phyloP scores from a whole-genome alignment of 768 basidiomycete species.

The Mycena latifolia region DNA sequence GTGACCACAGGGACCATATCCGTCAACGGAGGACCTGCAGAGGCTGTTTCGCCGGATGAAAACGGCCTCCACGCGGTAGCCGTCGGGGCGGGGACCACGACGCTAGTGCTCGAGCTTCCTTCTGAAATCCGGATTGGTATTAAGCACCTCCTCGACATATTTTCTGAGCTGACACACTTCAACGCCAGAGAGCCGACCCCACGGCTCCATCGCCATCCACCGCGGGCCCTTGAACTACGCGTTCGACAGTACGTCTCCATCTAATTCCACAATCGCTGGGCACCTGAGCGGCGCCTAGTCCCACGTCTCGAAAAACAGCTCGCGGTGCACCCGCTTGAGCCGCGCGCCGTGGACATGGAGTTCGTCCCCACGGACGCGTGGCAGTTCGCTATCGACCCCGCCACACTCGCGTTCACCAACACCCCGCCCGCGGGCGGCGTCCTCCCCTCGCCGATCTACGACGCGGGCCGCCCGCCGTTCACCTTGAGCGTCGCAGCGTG shows the following conservation, averaged over 20 bases:
- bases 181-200: constrained; percentile 59
- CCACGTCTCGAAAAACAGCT: constrained; percentile 54
- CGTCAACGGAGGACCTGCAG: constrained; percentile 48
- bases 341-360: constrained; percentile 62
- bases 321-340: constrained; percentile 55
- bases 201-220: constrained; percentile 65
- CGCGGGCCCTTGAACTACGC: constrained; percentile 69
- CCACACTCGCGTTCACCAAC: constrained; percentile 53
- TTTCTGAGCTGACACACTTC: not conserved
- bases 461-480: constrained; percentile 60
- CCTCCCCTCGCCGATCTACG: constrained; percentile 62
- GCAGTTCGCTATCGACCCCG: constrained; percentile 68
- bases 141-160: not conserved
- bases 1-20: constrained; percentile 48
- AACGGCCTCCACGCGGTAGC: constrained; percentile 60
- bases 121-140: constrained; percentile 60
- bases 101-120: constrained; percentile 58
- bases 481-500: constrained; percentile 64
- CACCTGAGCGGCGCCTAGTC: constrained; percentile 35
- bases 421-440: constrained; percentile 47
- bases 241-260: constrained; percentile 56
- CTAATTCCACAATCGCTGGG: not conserved
- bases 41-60: constrained; percentile 50
- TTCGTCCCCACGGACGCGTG: constrained; percentile 59
- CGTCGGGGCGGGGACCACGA: constrained; percentile 57